Conservation (phyloP, 208 protist species). For the Trypanosoma scelopori region DNA sequence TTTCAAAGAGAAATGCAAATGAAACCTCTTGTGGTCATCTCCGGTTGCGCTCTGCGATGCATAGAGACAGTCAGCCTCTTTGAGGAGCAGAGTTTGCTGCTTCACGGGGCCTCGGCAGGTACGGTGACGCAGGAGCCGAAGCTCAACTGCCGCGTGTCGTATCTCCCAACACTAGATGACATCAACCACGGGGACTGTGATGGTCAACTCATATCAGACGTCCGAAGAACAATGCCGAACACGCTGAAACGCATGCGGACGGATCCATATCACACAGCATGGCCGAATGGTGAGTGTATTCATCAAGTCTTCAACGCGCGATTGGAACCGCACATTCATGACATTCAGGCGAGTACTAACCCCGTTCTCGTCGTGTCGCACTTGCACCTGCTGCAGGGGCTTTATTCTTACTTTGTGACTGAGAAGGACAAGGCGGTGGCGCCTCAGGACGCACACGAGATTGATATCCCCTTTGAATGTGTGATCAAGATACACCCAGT, state of each 20-base stretch:
- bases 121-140: neutral
- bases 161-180: constrained; percentile 86
- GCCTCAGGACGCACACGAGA: constrained; percentile 78
- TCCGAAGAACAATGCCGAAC: constrained; percentile 73
- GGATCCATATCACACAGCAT: constrained; percentile 85
- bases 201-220: constrained; percentile 70
- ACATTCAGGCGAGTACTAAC: constrained; percentile 81
- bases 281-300: constrained; percentile 89
- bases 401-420: constrained; percentile 89
- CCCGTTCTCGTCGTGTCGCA: constrained; percentile 85
- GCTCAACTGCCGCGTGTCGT: constrained; percentile 74
- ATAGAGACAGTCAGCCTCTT: constrained; percentile 85
- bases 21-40: constrained; percentile 65
- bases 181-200: constrained; percentile 88
- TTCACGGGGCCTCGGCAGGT: neutral
- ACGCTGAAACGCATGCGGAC: constrained; percentile 74
- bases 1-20: constrained; percentile 54
- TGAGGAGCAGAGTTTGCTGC: constrained; percentile 49
- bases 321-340: constrained; percentile 88
- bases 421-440: constrained; percentile 61
- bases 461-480: constrained; percentile 74
- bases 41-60: constrained; percentile 79
- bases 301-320: constrained; percentile 88
- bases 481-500: constrained; percentile 78
- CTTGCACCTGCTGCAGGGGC: constrained; percentile 74